phyloP scores from a whole-genome alignment of 2,329 filamentous ascomycete genomes.

The Eutypa lata region DNA sequence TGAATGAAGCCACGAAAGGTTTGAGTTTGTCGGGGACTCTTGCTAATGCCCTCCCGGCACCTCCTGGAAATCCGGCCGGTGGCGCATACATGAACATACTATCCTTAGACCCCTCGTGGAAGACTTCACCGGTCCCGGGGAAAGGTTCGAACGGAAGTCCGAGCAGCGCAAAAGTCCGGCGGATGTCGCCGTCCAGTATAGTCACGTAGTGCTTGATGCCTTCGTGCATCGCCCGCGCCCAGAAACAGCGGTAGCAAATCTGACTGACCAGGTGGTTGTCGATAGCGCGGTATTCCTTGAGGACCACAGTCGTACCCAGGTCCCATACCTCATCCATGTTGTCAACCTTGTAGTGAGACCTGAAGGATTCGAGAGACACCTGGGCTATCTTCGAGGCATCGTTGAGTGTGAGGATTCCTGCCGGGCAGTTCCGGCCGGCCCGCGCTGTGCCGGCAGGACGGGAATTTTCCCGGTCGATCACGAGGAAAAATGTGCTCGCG shows the following conservation, averaged over 20 bases:
- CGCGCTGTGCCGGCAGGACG: conserved; percentile 7
- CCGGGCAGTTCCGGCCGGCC: conserved; percentile 1
- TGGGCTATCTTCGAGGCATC: conserved; percentile 3
- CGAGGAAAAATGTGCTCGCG: conserved; percentile 9
- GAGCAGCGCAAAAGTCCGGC: conserved; percentile 5
- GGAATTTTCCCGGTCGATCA: conserved; percentile 1
- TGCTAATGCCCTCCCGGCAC: neutral
- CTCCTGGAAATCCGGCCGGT: conserved; percentile 1
- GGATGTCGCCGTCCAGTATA: conserved; percentile 6
- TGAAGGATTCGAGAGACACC: conserved; percentile 3
- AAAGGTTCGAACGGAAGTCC: conserved; percentile 6
- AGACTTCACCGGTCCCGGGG: conserved; percentile 1
- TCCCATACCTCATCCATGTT: conserved; percentile 8
- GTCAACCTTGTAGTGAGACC: conserved; percentile 1
- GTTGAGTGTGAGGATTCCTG: conserved; percentile 5
- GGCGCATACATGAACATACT: conserved; percentile 4
- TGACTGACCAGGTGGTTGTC: conserved; percentile 6
- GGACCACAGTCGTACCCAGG: conserved; percentile 7
- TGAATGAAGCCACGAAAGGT: conserved; percentile 2
- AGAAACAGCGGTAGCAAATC: conserved; percentile 9
- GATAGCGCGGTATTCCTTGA: conserved; percentile 1
- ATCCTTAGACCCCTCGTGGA: conserved; percentile 8
- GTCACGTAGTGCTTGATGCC: conserved; percentile 8
- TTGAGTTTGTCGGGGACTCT: neutral
- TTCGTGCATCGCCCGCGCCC: conserved; percentile 1